Percentiles rank a stretch among this genome's conserved stretches.
Conservation (phyloP, 2,329 filamentous ascomycete species). For the Trichophyton benhamiae region DNA sequence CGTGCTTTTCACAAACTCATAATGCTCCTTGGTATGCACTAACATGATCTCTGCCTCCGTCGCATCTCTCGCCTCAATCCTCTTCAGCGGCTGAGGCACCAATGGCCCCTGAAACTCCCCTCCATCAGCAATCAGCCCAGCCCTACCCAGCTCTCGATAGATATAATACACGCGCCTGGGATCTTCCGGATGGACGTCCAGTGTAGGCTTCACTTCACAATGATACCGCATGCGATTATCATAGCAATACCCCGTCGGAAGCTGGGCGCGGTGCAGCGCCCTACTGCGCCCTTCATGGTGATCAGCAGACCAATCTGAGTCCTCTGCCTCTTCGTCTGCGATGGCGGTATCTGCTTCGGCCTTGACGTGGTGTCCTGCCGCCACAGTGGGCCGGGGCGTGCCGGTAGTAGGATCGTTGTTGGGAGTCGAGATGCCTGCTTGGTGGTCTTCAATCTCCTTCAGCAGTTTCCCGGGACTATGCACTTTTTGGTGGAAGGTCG, state of each 20-base stretch:
- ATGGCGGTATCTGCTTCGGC: slow-evolving; percentile 23
- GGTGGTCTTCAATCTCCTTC: slow-evolving; percentile 10
- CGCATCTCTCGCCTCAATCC: slow-evolving; percentile 68
- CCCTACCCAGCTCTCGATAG: slow-evolving; percentile 73
- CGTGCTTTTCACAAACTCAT: slow-evolving; percentile 58
- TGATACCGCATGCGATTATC: slow-evolving; percentile 94
- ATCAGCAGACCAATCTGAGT: slow-evolving; percentile 33
- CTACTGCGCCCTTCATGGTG: slow-evolving; percentile 24
- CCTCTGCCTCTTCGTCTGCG: slow-evolving; percentile 18
- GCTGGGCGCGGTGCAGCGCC: slow-evolving; percentile 35
- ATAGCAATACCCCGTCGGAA: slow-evolving; percentile 71
- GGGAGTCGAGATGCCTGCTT: slow-evolving; percentile 5
- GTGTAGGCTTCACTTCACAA: slow-evolving; percentile 59
- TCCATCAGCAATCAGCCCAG: slow-evolving; percentile 57
- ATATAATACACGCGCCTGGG: slow-evolving; percentile 86
- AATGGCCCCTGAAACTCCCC: slow-evolving; percentile 40
- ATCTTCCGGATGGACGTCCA: slow-evolving; percentile 83
- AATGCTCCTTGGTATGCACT: slow-evolving; percentile 68
- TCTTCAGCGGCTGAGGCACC: slow-evolving; percentile 44
- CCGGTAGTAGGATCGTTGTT: not conserved
- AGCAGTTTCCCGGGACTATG: slow-evolving; percentile 11
- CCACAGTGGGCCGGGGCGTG: not conserved
- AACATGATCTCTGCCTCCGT: slow-evolving; percentile 67
- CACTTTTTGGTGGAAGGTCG: slow-evolving; percentile 15
- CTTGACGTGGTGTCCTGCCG: not conserved